Evolutionary conservation across 768 basidiomycete species (phyloP).

Genomic region (Mycena polygramma): DNA sequence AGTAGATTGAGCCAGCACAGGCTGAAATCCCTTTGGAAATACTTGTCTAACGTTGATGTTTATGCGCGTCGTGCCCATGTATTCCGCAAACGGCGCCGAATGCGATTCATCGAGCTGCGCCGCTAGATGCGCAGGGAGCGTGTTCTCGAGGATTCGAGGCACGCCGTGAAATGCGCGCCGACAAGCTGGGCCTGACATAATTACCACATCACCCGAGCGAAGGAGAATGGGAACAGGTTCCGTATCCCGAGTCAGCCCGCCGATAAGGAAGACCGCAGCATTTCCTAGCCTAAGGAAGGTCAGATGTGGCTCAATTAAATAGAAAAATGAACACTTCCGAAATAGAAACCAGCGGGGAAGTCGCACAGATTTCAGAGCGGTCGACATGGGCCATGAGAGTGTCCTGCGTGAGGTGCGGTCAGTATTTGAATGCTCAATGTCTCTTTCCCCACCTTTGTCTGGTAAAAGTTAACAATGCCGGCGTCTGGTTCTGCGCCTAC

Average conservation of each 20-base stretch:
- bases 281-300: conserved; percentile 78
- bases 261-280: conserved; percentile 91
- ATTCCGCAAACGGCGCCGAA: conserved; percentile 75
- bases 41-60: conserved; percentile 95
- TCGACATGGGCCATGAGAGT: conserved; percentile 99
- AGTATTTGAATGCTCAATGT: not conserved
- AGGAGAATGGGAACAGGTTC: conserved; percentile 87
- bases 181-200: conserved; percentile 92
- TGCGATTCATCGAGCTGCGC: conserved; percentile 51
- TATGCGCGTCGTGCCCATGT: conserved; percentile 79
- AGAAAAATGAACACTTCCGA: conserved; percentile 69
- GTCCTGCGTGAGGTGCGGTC: conserved; percentile 60
- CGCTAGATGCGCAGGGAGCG: conserved; percentile 74
- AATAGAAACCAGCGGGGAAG: conserved; percentile 92
- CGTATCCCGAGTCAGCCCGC: conserved; percentile 81
- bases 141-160: conserved; percentile 87
- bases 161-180: conserved; percentile 94
- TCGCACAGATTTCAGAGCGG: conserved; percentile 93
- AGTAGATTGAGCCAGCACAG: conserved; percentile 26
- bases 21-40: conserved; percentile 78
- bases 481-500: conserved; percentile 85
- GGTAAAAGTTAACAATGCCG: conserved; percentile 97
- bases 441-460: conserved; percentile 66
- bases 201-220: conserved; percentile 90
- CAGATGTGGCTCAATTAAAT: conserved; percentile 6